Conservation (phyloP, 805 yeast genomes). For the Wickerhamiella shivajii region DNA sequence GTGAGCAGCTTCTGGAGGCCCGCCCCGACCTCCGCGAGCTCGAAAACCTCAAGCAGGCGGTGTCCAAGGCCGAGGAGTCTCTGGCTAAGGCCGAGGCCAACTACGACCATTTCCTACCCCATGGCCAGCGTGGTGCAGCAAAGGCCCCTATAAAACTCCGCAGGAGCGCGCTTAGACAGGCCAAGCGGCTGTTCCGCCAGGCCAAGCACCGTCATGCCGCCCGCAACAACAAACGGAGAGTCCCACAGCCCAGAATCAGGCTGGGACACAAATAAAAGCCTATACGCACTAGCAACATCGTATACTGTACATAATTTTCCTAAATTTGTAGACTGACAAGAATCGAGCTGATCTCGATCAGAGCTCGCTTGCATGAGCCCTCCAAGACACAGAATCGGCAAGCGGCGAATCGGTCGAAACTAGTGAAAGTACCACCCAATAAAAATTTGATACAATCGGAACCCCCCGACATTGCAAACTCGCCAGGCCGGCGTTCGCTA, state of each 20-base stretch:
- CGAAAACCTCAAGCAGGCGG: conserved; percentile 13
- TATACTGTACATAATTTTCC: no score
- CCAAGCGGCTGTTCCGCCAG: conserved; percentile 18
- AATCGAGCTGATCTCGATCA: no score
- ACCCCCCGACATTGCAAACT: no score
- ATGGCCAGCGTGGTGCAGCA: conserved; percentile 20
- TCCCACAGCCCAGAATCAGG: conserved; percentile 16
- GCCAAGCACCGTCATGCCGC: conserved; percentile 18
- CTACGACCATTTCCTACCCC: conserved; percentile 19
- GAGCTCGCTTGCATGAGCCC: no score
- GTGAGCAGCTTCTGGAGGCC: conserved; percentile 11
- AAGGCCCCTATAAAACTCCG: conserved; percentile 21
- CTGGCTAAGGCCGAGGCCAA: conserved; percentile 14
- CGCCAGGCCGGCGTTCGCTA: no score
- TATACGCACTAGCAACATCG: no score
- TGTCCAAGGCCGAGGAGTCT: conserved; percentile 14
- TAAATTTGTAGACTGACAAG: no score
- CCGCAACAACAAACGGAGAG: conserved; percentile 18
- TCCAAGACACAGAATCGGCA: no score
- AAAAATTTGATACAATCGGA: no score
- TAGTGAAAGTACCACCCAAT: no score
- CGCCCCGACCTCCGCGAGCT: conserved; percentile 18
- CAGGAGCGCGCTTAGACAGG: conserved; percentile 18
- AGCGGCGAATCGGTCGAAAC: no score
- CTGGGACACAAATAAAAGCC: no score